Base-by-base conservation (phyloP, 2,329 filamentous ascomycete genomes). In the Tricladium varicosporioides region DNA sequence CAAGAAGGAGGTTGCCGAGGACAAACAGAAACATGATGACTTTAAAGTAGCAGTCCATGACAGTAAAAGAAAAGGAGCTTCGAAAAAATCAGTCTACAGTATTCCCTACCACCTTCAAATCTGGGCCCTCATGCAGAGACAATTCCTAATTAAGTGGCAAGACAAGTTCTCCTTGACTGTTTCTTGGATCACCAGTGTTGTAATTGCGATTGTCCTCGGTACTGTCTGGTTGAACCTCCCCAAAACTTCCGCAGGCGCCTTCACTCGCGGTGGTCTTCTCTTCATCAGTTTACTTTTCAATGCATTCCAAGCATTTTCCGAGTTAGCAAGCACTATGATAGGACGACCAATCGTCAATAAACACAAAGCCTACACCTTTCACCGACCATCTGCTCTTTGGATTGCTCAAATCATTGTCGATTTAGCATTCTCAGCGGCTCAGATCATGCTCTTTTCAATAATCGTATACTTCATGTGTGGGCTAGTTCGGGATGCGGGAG, bases 111-210 rank as follows among this genome's bases (percentile, higher is more conserved):
- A 92, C 62, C 76, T 90, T 1, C 92, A 96, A 70, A 80, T 94
- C 18, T 92, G 87, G 87, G 88, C 89, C 0, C 74, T 94, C 60
- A 89, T 92, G 81, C 87, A 91, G 71, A 84, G 91, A 5, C 91
- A 95, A 70, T 94, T 92, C 70, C 78, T 88, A 51, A 85, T 95
- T 66, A 94, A 94, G 75, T 87, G 91, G 76, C 90, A 95, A 71
- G 91, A 96, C 70, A 87, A 87, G 57, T 88, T 92, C 67, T 85
- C 86, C n/a, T 78, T 95, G 5, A 75, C 79, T 13, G 83, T 94
- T 31, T 86, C 86, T 1, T 94, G 89, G 89, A 72, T 80, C 43
- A 86, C 83, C 0, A 82, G 80, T 7, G 85, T 92, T 63, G 76
- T 90, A 63, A 86, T 93, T 63, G 90, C 87, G 13, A 86, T 95